phyloP scores from a whole-genome alignment of 805 yeast genomes.

The Starmera caribaea region DNA sequence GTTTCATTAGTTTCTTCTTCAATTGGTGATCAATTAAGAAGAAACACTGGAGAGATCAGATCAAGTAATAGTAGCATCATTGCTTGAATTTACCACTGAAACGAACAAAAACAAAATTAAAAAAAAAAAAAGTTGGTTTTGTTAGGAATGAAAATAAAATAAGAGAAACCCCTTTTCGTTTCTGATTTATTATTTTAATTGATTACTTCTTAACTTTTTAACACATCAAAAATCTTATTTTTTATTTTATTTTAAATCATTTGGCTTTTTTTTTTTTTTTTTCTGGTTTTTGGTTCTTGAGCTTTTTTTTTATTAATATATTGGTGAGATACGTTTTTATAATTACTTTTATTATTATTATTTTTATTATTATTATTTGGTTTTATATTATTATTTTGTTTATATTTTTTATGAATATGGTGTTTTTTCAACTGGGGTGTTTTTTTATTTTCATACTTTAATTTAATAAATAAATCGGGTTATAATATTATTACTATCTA shows the following conservation, averaged over 20 bases:
- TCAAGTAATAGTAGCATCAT: slow-evolving; percentile 10
- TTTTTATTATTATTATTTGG: background rate
- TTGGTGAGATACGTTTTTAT: too few relatives aligned
- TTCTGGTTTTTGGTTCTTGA: background rate
- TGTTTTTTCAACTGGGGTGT: background rate
- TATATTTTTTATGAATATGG: background rate
- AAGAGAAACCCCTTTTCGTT: too few relatives aligned
- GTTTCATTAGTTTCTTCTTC: slow-evolving; percentile 20
- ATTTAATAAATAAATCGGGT: background rate
- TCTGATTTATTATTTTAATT: background rate
- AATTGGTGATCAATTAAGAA: slow-evolving; percentile 25
- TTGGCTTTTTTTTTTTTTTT: background rate
- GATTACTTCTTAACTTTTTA: background rate
- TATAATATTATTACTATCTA: background rate
- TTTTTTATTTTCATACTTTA: background rate
- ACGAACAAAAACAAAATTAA: too few relatives aligned
- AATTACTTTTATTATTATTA: background rate
- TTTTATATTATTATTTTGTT: background rate
- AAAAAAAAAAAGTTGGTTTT: too few relatives aligned
- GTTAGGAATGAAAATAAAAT: too few relatives aligned
- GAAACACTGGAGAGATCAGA: slow-evolving; percentile 19
- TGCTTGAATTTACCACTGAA: slow-evolving; percentile 4
- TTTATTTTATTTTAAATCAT: too few relatives aligned
- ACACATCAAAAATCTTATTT: too few relatives aligned
- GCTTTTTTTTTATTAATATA: too few relatives aligned